A percentile compares a stretch with the other conserved stretches of the same genome.
phyloP scores from a whole-genome alignment of 345 rosid genomes.

The Pistacia atlantica region DNA sequence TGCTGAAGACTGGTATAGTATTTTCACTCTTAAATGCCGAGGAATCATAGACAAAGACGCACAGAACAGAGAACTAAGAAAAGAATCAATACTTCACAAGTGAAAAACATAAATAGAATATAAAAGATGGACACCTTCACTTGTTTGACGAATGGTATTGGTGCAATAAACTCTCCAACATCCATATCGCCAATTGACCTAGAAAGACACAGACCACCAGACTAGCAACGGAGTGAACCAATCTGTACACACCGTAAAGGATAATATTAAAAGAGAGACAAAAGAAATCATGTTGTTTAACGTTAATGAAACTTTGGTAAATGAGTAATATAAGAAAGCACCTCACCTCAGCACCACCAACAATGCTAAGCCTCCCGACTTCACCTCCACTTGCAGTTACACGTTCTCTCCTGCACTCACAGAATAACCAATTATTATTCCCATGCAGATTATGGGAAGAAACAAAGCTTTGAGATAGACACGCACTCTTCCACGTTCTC shows the following conservation, averaged over 20 bases:
- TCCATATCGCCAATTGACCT: conserved; percentile 95
- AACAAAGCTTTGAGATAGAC: conserved; percentile 19
- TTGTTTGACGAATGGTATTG: conserved; percentile 89
- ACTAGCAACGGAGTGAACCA: conserved; percentile 95
- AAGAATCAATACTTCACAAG: neutral
- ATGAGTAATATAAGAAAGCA: neutral
- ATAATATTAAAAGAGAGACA: too few relatives aligned
- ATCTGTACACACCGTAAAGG: conserved; percentile 37
- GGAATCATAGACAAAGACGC: neutral
- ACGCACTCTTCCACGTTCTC: conserved; percentile 83
- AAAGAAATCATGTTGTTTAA: neutral
- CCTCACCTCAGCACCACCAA: conserved; percentile 78
- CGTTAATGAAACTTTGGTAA: neutral
- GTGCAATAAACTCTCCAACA: conserved; percentile 93
- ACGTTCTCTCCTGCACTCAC: conserved; percentile 70
- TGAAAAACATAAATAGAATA: neutral
- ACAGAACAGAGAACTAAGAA: neutral
- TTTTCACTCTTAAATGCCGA: conserved; percentile 11
- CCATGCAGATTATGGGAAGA: conserved; percentile 11
- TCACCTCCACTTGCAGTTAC: conserved; percentile 98
- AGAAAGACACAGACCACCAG: conserved; percentile 91
- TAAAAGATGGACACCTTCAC: conserved; percentile 56
- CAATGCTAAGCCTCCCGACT: conserved; percentile 89
- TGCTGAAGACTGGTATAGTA: neutral
- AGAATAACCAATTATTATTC: conserved; percentile 3